Conservation (phyloP, 305 asterid genomes). For the Solanum aculeatissimum region DNA sequence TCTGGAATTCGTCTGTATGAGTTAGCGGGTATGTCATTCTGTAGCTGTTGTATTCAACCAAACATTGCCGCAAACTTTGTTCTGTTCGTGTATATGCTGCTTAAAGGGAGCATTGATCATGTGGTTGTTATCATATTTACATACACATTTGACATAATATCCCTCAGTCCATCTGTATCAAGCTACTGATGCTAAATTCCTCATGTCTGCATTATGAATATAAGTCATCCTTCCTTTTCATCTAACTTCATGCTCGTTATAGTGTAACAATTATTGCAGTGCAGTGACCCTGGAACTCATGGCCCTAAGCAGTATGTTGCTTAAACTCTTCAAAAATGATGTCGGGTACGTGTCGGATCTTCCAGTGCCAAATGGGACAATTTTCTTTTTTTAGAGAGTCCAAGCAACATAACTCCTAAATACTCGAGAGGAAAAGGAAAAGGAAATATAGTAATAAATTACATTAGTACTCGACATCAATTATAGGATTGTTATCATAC, state of each 20-base stretch:
- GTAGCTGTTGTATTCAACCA: not conserved
- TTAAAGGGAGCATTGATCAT: not conserved
- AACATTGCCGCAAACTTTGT: not conserved
- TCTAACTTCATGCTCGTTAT: not conserved
- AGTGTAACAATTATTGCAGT: not conserved
- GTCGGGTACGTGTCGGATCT: too few species aligned
- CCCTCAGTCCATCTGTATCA: not conserved
- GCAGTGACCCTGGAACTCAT: not conserved
- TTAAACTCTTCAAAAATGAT: too few species aligned
- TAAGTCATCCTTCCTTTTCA: not conserved
- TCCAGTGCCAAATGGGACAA: too few species aligned
- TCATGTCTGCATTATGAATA: not conserved
- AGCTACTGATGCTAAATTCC: not conserved
- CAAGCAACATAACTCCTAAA: not conserved
- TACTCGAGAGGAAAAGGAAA: not conserved
- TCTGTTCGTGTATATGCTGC: not conserved
- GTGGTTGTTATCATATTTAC: not conserved
- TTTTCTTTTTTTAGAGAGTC: too few species aligned
- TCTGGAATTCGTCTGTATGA: conserved; percentile 48
- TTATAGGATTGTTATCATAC: not conserved
- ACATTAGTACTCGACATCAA: not conserved
- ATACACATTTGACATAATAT: not conserved
- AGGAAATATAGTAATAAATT: not conserved
- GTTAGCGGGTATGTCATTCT: not conserved
- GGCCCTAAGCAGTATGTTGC: too few species aligned